Base-by-base conservation (phyloP, 1,284 basidiomycete genomes). In the Ganoderma multipileum region DNA sequence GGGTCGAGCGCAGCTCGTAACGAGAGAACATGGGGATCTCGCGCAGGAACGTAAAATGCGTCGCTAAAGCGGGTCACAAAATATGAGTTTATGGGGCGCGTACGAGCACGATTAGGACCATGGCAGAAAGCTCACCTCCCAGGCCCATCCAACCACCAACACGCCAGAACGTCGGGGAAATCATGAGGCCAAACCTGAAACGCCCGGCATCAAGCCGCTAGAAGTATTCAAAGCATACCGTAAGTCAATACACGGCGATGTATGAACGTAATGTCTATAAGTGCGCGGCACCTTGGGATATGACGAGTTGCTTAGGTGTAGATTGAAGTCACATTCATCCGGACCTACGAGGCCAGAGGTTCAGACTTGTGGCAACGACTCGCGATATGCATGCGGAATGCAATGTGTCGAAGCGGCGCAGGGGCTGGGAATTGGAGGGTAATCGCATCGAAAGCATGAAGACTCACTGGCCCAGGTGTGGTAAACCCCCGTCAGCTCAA, bases 231-330 rank as follows among this genome's bases (percentile, higher is more conserved):
- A 60, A 30, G 7, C 11, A n/a, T 18, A 23, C 44, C 9, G 6
- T 28, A 8, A n/a, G 30, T 39, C 9, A 0, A 16, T 33, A 12
- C n/a, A 18, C 26, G 38, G 23, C 2, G 23, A 26, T 16, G 12
- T 38, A 54, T 57, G 11, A 67, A 60, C 16, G 36, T 30, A 36
- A 28, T 8, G 12, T 11, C 26, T 38, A 42, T 47, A 26, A 20
- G 33, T 18, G 26, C 79, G 36, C 33, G 33, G 33, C 68, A 87
- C 90, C 84, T 92, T 93, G 2, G 90, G 87, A 71, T 94, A 94
- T 69, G 87, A 89, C 0, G 91, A 93, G 75, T 94, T 94, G 75
- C 90, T 92, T 66, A 94, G 81, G 76, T 94, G 92, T 18, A 85
- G 79, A 75, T 91, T 87, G 76, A 89, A 89, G 79, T 94, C 93